phyloP scores from a whole-genome alignment of 495 filamentous ascomycete species.

The Monascus purpureus region DNA sequence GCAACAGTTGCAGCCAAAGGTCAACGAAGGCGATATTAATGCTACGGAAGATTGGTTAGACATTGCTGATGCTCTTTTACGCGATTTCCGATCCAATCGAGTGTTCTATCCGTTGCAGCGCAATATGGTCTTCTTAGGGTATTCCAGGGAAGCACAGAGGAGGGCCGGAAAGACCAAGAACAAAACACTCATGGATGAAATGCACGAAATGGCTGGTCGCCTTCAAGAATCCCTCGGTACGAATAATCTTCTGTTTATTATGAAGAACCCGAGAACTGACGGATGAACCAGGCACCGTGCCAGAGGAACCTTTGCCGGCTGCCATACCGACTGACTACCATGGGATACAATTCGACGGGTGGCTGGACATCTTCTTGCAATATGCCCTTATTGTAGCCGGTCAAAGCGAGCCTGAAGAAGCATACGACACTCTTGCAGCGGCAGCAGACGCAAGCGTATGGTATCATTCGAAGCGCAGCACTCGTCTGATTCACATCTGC shows the following conservation, averaged over 20 bases:
- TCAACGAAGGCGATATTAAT: conserved; percentile 36
- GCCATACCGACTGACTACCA: conserved; percentile 52
- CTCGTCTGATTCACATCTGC: conserved; percentile 63
- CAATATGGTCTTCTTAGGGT: conserved; percentile 54
- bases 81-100: conserved; percentile 66
- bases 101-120: conserved; percentile 66
- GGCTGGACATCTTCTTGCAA: conserved; percentile 84
- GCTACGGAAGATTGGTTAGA: conserved; percentile 56
- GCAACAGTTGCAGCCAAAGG: conserved; percentile 32
- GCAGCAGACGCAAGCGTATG: conserved; percentile 69
- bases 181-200: conserved; percentile 35
- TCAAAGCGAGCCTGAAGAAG: conserved; percentile 39
- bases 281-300: conserved; percentile 8
- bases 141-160: conserved; percentile 34
- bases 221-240: conserved; percentile 44
- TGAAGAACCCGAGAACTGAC: too few species aligned
- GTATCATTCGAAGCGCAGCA: conserved; percentile 47
- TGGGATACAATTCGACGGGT: conserved; percentile 63
- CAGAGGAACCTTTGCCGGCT: conserved; percentile 16
- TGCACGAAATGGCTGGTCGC: conserved; percentile 52
- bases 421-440: conserved; percentile 63
- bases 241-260: too few species aligned
- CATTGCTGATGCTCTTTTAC: conserved; percentile 56
- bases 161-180: conserved; percentile 21
- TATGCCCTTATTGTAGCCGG: conserved; percentile 64